These are phyloP conservation scores for Miamiensis avidus DNA, from an alignment of 169 alveolate genomes.

Conservation along the genomic window DNA sequence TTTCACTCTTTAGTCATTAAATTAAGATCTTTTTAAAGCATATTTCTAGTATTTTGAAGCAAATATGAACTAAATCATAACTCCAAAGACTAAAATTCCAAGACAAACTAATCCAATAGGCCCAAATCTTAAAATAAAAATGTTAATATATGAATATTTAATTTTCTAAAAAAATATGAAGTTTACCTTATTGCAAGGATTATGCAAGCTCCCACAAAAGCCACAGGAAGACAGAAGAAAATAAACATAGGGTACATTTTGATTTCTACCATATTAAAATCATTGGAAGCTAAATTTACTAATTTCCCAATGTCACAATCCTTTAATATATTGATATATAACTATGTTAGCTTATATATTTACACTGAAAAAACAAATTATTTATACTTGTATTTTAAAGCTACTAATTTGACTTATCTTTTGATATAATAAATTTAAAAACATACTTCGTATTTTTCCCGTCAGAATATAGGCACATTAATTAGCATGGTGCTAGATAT, in stretches of 20 bases:
- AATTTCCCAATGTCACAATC: conserved; percentile 24
- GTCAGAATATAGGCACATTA: not conserved
- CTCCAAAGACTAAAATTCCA: conserved; percentile 7
- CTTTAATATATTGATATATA: too few relatives aligned
- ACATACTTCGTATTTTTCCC: not conserved
- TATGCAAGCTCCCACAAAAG: not conserved
- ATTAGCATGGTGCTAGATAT: not conserved
- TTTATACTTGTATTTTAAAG: not conserved
- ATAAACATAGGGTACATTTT: not conserved
- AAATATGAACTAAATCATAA: not conserved
- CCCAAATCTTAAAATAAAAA: conserved; percentile 5
- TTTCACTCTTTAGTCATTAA: conserved; percentile 66
- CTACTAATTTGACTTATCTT: not conserved
- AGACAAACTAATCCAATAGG: conserved; percentile 14
- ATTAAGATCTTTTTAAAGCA: not conserved
- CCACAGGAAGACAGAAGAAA: conserved; percentile 1
- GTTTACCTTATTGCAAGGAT: not conserved
- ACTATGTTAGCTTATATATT: too few relatives aligned
- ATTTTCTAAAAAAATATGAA: too few relatives aligned
- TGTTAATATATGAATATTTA: not conserved
- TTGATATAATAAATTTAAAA: too few relatives aligned
- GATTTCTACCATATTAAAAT: conserved; percentile 23
- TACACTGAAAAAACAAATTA: too few relatives aligned
- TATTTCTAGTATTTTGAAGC: not conserved
- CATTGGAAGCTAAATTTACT: conserved; percentile 22